A percentile compares a stretch with the other conserved stretches of the same genome.
Conservation (phyloP, 2,329 filamentous ascomycete species). For the Lecanicillium sp. region DNA sequence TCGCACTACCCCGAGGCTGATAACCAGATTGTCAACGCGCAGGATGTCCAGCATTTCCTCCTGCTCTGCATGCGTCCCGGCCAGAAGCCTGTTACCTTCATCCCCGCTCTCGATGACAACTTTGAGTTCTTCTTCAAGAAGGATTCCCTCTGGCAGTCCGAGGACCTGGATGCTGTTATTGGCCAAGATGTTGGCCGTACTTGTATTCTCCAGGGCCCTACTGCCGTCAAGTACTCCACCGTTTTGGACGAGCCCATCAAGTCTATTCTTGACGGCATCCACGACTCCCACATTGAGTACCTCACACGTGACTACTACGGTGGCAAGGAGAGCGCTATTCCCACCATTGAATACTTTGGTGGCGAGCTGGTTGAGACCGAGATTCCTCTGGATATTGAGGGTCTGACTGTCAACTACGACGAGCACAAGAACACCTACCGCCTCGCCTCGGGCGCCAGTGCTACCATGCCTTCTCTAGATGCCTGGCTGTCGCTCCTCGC, state of each 20-base stretch:
- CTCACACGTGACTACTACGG: conserved; percentile 76
- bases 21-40: conserved; percentile 90
- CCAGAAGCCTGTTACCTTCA: conserved; percentile 96
- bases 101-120: conserved; percentile 90
- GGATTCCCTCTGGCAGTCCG: conserved; percentile 98
- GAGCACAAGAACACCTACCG: conserved; percentile 75
- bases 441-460: conserved; percentile 67
- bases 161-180: conserved; percentile 93
- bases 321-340: conserved; percentile 67
- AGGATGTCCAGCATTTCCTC: conserved; percentile 96
- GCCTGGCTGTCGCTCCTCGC: conserved; percentile 86
- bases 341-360: conserved; percentile 90
- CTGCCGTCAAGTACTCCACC: conserved; percentile 84
- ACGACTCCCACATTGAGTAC: conserved; percentile 76
- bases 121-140: conserved; percentile 99
- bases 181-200: conserved; percentile 93
- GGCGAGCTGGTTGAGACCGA: conserved; percentile 72
- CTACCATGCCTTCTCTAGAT: conserved; percentile 69
- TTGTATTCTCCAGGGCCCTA: conserved; percentile 92
- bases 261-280: conserved; percentile 87
- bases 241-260: conserved; percentile 90
- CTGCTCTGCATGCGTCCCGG: conserved; percentile 83
- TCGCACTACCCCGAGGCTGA: conserved; percentile 80
- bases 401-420: conserved; percentile 77
- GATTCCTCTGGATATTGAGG: conserved; percentile 73